phyloP scores from a whole-genome alignment of 768 basidiomycete genomes.

The Rhodotorula paludigena region DNA sequence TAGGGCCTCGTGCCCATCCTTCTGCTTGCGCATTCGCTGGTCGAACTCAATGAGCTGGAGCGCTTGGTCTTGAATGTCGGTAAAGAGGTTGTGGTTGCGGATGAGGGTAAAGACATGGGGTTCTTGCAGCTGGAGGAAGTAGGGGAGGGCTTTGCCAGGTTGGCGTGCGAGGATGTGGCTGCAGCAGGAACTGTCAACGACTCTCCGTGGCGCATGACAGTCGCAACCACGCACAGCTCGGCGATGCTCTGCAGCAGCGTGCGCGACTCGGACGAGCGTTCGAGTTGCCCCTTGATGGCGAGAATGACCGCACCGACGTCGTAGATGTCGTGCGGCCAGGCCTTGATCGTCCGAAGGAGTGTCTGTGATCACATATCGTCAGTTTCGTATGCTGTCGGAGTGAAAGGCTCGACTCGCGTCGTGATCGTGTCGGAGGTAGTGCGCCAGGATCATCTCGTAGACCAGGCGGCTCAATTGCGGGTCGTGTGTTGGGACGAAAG shows the following conservation, averaged over 20 bases:
- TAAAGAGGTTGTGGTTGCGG: constrained; percentile 85
- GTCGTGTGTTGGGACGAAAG: constrained; percentile 73
- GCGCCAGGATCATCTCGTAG: constrained; percentile 89
- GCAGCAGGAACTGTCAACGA: background rate
- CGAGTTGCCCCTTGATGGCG: constrained; percentile 77
- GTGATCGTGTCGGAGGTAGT: constrained; percentile 74
- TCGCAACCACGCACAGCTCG: constrained; percentile 60
- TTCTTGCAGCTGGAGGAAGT: constrained; percentile 74
- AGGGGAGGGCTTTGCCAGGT: constrained; percentile 88
- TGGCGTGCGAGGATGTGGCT: constrained; percentile 84
- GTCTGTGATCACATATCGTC: constrained; percentile 52
- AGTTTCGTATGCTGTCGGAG: no score
- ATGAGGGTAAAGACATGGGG: constrained; percentile 93
- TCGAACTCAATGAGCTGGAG: constrained; percentile 90
- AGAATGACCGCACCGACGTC: constrained; percentile 79
- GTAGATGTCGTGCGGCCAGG: constrained; percentile 89
- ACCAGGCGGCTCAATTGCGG: constrained; percentile 77
- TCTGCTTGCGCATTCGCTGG: constrained; percentile 68
- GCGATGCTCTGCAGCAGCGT: constrained; percentile 90
- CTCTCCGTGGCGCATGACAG: background rate
- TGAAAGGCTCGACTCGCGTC: constrained; percentile 52
- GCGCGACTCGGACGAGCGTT: constrained; percentile 54
- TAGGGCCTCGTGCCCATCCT: constrained; percentile 39
- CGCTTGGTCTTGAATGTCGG: constrained; percentile 89
- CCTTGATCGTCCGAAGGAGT: constrained; percentile 68